Conservation (phyloP, 129 eudicot genomes). For the Ambrosia trifida region DNA sequence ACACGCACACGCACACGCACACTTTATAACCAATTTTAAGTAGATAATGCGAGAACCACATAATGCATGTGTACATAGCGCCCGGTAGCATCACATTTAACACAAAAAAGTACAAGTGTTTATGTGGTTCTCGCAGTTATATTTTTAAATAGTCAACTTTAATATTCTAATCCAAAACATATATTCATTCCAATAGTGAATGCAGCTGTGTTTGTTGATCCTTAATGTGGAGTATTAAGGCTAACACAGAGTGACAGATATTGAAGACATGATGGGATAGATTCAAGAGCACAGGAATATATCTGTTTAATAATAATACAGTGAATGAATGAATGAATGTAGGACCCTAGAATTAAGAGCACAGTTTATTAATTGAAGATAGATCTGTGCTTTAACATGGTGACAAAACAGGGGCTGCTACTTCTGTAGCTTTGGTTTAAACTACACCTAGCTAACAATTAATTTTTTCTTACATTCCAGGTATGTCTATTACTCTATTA, state of each 20-base stretch:
- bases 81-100: too few species aligned
- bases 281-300: slow-evolving; percentile 2
- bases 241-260: not conserved
- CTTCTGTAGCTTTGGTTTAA: not conserved
- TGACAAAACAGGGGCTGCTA: not conserved
- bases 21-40: too few species aligned
- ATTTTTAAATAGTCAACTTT: not conserved
- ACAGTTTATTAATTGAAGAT: slow-evolving; percentile 13
- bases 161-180: not conserved
- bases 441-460: too few species aligned
- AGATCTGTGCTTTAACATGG: slow-evolving; percentile 33
- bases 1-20: too few species aligned
- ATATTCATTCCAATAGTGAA: not conserved
- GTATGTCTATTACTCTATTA: too few species aligned
- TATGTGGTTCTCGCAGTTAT: not conserved
- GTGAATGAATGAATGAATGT: slow-evolving; percentile 20
- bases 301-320: not conserved
- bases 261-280: not conserved
- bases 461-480: too few species aligned
- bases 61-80: too few species aligned
- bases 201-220: slow-evolving; percentile 1
- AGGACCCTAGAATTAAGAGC: slow-evolving; percentile 17
- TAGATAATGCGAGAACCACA: too few species aligned
- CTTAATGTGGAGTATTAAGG: not conserved
- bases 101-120: not conserved